These are phyloP conservation scores for Gynochthodes officinalis DNA, from an alignment of 257 asterid species.

Conservation along the genomic window DNA sequence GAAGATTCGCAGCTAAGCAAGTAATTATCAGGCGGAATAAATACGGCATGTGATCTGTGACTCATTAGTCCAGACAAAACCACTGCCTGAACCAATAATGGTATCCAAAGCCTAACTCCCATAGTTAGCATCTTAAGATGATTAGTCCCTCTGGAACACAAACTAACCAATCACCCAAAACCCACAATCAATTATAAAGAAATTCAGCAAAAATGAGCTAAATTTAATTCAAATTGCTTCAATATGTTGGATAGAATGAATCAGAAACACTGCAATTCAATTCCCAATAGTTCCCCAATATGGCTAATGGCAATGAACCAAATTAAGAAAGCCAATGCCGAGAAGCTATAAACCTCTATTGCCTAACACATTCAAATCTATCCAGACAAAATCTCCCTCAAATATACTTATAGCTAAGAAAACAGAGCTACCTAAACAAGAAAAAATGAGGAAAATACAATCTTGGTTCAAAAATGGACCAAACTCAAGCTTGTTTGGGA, in stretches of 20 bases:
- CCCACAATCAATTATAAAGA: not conserved
- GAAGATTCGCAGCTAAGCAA: conserved; percentile 46
- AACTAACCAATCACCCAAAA: not conserved
- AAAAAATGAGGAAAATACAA: conserved; percentile 7
- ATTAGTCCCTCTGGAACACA: conserved; percentile 1
- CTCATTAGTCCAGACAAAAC: conserved; percentile 19
- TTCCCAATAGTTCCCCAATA: not conserved
- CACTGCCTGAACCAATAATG: conserved; percentile 19
- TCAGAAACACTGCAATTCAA: not conserved
- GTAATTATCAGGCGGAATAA: conserved; percentile 35
- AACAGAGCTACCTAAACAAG: too few species aligned
- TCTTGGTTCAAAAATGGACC: conserved; percentile 16
- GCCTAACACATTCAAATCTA: conserved; percentile 16
- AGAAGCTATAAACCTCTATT: not conserved
- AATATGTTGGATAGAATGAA: not conserved
- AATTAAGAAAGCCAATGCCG: not conserved
- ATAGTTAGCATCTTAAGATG: conserved; percentile 16
- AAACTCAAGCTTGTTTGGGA: conserved; percentile 4
- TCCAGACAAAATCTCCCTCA: not conserved
- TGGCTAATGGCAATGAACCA: not conserved
- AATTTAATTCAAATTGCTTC: conserved; percentile 1
- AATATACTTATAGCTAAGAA: not conserved
- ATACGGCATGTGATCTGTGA: conserved; percentile 26
- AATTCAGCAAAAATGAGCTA: not conserved
- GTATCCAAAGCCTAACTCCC: conserved; percentile 17